phyloP scores from a whole-genome alignment of 495 filamentous ascomycete genomes.

The Daldinia bambusicola region DNA sequence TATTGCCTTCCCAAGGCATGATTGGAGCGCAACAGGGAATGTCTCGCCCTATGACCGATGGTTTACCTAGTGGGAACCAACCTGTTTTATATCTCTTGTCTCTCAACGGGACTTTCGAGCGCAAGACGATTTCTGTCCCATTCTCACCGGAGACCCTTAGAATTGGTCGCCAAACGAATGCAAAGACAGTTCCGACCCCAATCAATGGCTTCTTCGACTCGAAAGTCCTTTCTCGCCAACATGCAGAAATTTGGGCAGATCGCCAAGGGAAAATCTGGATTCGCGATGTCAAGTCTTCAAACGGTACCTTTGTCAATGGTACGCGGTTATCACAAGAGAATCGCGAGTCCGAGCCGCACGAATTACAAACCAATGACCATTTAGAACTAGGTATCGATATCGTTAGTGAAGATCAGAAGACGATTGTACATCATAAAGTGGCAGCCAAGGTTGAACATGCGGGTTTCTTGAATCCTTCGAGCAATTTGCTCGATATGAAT shows the following conservation, averaged over 20 bases:
- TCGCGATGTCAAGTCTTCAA: slow-evolving; percentile 96
- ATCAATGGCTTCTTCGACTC: slow-evolving; percentile 97
- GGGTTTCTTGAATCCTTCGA: slow-evolving; percentile 73
- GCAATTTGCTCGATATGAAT: slow-evolving; percentile 84
- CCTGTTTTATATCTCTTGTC: slow-evolving; percentile 85
- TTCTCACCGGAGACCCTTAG: slow-evolving; percentile 87
- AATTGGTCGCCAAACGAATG: slow-evolving; percentile 96
- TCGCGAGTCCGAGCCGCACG: slow-evolving; percentile 92
- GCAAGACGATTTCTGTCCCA: slow-evolving; percentile 93
- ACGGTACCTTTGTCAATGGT: slow-evolving; percentile 98
- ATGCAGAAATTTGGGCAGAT: slow-evolving; percentile 96
- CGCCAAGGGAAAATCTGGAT: slow-evolving; percentile 92
- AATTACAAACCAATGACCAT: slow-evolving; percentile 86
- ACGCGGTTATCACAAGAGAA: slow-evolving; percentile 89
- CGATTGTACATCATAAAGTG: slow-evolving; percentile 97
- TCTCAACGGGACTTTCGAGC: slow-evolving; percentile 93
- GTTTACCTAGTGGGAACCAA: slow-evolving; percentile 66
- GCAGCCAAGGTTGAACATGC: slow-evolving; percentile 96
- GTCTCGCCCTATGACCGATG: slow-evolving; percentile 64
- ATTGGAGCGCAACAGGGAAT: slow-evolving; percentile 52
- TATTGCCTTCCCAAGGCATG: slow-evolving; percentile 65
- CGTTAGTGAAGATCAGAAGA: slow-evolving; percentile 97
- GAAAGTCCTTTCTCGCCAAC: slow-evolving; percentile 94
- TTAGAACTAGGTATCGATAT: slow-evolving; percentile 97
- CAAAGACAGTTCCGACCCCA: slow-evolving; percentile 89